Evolutionary conservation across 2,329 filamentous ascomycete genomes (phyloP), one percentile per base, ranked within the genome.

Genomic region (Oidium heveae): DNA sequence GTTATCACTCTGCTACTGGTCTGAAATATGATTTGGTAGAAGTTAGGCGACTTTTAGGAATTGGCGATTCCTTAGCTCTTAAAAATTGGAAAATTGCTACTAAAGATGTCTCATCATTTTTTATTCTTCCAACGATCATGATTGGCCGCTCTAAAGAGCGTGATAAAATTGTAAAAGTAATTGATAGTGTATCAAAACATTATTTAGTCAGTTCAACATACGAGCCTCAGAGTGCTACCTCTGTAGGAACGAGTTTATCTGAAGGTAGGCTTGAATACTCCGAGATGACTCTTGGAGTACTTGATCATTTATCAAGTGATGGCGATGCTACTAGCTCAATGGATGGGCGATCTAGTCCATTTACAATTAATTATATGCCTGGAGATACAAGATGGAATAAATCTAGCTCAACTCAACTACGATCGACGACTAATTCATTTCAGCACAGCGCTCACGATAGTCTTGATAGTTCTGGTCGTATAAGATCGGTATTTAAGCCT

Each of bases 81-180:
- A 78, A 78, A 56, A 74, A 80, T 41, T 93, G 85, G 72, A 74
- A 77, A 59, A 80, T 93, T 57, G 88, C 78, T 13, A 77, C 80
- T 20, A 85, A 80, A 56, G 89, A 96, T 66, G 79, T 94, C 0
- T 94, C 86, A 1, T 93, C 87, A 4, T 91, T 91, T 63, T 95
- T 95, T 67, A 82, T 86, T 60, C 74, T 95, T n/a, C 88, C 89
- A 0, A 76, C 79, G 0, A 72, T 74, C 56, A 86, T 93, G 73
- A 83, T 94, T 59, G 88, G 89, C 3, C 78, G 88, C 32, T 73
- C 81, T 36, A 72, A 76, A 57, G 86, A 94, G 64, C 79, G 78
- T 41, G 72, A 79, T 47, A 74, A 75, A 36, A 76, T 95, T 10
- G 68, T 87, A 37, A 75, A 73, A 59, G 75, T 91, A 34, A 85